Base-by-base conservation (phyloP, 306 rosid genomes). In the Pyrus bretschneideri region DNA sequence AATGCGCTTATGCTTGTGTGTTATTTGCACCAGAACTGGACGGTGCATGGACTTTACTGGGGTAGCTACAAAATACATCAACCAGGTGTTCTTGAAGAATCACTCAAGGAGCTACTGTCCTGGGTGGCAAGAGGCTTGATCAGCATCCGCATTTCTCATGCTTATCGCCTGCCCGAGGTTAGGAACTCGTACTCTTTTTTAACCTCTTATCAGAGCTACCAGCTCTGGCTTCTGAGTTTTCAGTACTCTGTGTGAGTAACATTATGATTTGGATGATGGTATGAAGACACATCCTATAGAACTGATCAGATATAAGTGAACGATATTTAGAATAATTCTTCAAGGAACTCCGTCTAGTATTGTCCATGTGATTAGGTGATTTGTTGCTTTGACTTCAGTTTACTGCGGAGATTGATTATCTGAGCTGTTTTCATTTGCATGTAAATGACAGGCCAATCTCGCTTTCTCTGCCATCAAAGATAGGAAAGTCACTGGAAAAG, bases 21-120 rank as follows among this genome's bases (percentile, higher is more conserved):
- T 81, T 65, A 46, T n/a, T 71, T 79, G 22, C 49, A 68, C 38
- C 92, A 95, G 99, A 95, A 95, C 82, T 95, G 99, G 99, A 95
- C 99, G 9, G 90, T 95, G 69, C 99, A 92, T 82, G 99, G 99
- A 65, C 97, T 95, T 73, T 92, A 89, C 73, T 95, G 97, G 97
- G 97, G 99, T 78, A 95, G 98, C 93, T 88, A 95, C 77, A 89
- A 69, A 68, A 86, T 88, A 69, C 90, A 92, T 78, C 84, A 84
- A 59, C 97, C 97, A 0, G 69, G 15, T 85, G 91, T 92, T 83
- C 93, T 92, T 27, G 93, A 90, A 82, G 97, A 89, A 72, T 92
- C 99, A 67, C 12, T 95, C 31, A 85, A 72, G 82, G 92, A 92
- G 90, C 85, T 95, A 71, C 72, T 95, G 3, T 89, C 97, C 67